Conservation (phyloP, 768 basidiomycete genomes). For the Coprinellus aureogranulatus region DNA sequence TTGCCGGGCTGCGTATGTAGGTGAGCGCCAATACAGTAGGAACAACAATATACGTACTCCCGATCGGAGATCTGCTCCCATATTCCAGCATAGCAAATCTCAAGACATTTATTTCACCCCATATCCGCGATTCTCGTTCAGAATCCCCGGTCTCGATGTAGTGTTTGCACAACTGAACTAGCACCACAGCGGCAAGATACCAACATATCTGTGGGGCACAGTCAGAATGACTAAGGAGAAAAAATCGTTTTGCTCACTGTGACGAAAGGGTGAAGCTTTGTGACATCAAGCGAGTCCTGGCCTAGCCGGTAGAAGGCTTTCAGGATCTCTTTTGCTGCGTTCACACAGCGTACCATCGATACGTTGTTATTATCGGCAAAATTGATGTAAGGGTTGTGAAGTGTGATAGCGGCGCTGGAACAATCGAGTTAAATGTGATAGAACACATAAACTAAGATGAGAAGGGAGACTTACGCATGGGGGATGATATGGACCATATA, state of each 20-base stretch:
- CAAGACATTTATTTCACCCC: constrained; percentile 85
- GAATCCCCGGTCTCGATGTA: constrained; percentile 80
- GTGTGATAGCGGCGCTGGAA: constrained; percentile 77
- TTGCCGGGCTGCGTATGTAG: constrained; percentile 61
- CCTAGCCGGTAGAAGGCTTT: constrained; percentile 73
- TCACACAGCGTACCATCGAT: constrained; percentile 72
- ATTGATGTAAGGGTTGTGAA: constrained; percentile 82
- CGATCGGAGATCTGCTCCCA: constrained; percentile 76
- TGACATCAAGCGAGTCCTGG: constrained; percentile 80
- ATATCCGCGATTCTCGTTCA: constrained; percentile 70
- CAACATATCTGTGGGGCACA: constrained; percentile 66
- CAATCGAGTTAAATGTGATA: constrained; percentile 9
- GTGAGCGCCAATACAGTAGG: not conserved
- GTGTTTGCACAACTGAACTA: constrained; percentile 83
- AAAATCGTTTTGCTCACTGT: constrained; percentile 47
- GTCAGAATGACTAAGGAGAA: constrained; percentile 1
- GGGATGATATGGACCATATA: constrained; percentile 87
- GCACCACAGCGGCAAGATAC: constrained; percentile 87
- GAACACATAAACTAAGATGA: not conserved
- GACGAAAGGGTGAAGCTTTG: constrained; percentile 77
- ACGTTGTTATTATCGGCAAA: constrained; percentile 61
- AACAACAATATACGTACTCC: constrained; percentile 50
- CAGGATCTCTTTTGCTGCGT: constrained; percentile 73
- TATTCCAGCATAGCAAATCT: constrained; percentile 83
- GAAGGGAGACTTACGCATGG: constrained; percentile 64